A percentile compares a stretch with the other conserved stretches of the same genome.
phyloP scores from a whole-genome alignment of 176 grass and related monocot genomes.

The Zoysia pacifica region DNA sequence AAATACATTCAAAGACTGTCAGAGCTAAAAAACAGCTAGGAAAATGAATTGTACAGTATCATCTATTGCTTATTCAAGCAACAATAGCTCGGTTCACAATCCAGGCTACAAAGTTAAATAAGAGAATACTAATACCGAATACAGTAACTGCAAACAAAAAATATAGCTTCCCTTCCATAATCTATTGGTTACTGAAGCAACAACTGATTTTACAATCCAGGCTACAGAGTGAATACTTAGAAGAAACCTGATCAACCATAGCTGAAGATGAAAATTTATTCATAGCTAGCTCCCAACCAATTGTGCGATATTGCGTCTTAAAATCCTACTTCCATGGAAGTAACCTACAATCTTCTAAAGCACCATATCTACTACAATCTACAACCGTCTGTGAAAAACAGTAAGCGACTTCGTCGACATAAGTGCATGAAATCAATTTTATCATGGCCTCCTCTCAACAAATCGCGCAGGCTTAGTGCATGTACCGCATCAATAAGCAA shows the following conservation, averaged over 20 bases:
- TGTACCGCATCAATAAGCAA: background rate
- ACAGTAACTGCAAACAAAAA: background rate
- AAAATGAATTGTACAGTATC: background rate
- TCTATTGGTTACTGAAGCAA: background rate
- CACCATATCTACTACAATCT: background rate
- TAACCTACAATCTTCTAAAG: background rate
- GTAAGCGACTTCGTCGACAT: background rate
- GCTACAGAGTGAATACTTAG: background rate
- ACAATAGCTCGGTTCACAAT: background rate
- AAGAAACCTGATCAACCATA: background rate
- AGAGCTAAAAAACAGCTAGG: background rate
- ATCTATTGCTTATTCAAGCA: background rate
- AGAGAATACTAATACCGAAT: background rate
- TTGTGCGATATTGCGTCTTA: background rate
- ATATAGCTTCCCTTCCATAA: background rate
- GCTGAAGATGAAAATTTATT: background rate
- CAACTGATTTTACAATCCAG: background rate
- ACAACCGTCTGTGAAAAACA: background rate
- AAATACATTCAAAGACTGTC: background rate
- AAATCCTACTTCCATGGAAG: background rate
- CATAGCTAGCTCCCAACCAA: background rate
- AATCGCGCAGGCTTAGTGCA: background rate
- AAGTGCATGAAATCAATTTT: no score
- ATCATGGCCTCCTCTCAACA: background rate
- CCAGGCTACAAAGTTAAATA: background rate